These are phyloP conservation scores for Camellia sinensis DNA, from an alignment of 148 eudicot genomes.

Conservation along the genomic window DNA sequence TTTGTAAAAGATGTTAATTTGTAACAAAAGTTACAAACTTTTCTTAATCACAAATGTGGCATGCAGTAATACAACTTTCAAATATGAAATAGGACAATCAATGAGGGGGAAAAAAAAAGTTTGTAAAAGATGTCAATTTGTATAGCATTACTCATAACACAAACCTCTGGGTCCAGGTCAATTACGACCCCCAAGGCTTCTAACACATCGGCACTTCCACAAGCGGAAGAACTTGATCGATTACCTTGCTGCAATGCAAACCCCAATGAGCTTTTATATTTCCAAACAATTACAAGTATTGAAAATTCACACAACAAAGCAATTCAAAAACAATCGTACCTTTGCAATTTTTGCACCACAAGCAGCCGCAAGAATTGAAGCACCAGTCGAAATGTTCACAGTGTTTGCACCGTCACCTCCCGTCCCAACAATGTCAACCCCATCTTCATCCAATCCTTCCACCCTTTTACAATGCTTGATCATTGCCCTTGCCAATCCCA, in stretches of 20 bases:
- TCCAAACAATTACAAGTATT: not conserved
- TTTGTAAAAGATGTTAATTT: no score
- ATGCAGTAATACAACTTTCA: no score
- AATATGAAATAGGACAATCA: no score
- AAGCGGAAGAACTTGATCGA: conserved; percentile 96
- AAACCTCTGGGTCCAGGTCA: conserved; percentile 86
- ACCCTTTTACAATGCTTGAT: conserved; percentile 65
- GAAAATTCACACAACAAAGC: not conserved
- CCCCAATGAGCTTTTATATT: not conserved
- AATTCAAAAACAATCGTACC: conserved; percentile 37
- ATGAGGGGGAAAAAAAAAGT: not conserved
- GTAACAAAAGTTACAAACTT: no score
- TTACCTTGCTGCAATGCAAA: conserved; percentile 77
- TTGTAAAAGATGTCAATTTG: no score
- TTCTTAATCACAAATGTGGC: no score
- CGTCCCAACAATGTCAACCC: conserved; percentile 93
- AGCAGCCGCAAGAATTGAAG: conserved; percentile 90
- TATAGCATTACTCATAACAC: conserved; percentile 1
- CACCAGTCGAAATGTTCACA: conserved; percentile 92
- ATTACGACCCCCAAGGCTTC: conserved; percentile 87
- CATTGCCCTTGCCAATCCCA: conserved; percentile 97
- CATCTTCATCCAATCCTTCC: conserved; percentile 63
- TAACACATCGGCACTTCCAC: conserved; percentile 97
- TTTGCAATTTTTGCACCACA: conserved; percentile 98
- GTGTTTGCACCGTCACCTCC: conserved; percentile 99